Evolutionary conservation across 2,329 filamentous ascomycete genomes (phyloP).

Genomic region (Mollisiaceae sp.): DNA sequence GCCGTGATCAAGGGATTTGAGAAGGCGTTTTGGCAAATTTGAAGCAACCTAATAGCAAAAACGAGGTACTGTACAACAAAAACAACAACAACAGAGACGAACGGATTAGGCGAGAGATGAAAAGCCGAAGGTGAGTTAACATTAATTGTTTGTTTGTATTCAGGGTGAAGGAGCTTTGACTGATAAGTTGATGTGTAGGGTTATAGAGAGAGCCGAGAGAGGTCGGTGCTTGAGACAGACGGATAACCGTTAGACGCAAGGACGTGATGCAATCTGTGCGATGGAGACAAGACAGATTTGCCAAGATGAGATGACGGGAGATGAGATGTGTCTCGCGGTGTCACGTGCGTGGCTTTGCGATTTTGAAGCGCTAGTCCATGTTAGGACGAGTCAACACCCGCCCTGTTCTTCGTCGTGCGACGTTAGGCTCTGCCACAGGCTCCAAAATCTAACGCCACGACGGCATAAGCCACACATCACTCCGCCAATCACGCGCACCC

Average conservation of each 20-base stretch:
- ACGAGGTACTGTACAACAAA: background rate
- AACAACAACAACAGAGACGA: background rate
- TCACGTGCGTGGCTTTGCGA: background rate
- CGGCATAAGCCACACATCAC: no score
- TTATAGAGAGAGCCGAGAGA: background rate
- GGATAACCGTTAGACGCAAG: no score
- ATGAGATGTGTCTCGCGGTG: no score
- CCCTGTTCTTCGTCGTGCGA: no score
- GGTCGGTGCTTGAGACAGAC: background rate
- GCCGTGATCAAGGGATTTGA: background rate
- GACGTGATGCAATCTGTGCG: background rate
- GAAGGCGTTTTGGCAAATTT: slow-evolving; percentile 4
- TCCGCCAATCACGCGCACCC: background rate
- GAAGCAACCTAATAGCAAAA: no score
- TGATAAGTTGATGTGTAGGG: background rate
- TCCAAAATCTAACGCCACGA: no score
- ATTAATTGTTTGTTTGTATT: no score
- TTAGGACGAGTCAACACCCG: no score
- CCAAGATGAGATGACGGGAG: background rate
- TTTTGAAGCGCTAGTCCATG: no score
- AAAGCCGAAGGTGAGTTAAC: background rate
- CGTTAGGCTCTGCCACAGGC: no score
- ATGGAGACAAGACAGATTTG: no score
- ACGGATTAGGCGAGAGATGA: background rate
- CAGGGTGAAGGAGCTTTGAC: background rate